Evolutionary conservation across 352 stramenopile genomes (phyloP).

Genomic region (Aphanomyces invadans): DNA sequence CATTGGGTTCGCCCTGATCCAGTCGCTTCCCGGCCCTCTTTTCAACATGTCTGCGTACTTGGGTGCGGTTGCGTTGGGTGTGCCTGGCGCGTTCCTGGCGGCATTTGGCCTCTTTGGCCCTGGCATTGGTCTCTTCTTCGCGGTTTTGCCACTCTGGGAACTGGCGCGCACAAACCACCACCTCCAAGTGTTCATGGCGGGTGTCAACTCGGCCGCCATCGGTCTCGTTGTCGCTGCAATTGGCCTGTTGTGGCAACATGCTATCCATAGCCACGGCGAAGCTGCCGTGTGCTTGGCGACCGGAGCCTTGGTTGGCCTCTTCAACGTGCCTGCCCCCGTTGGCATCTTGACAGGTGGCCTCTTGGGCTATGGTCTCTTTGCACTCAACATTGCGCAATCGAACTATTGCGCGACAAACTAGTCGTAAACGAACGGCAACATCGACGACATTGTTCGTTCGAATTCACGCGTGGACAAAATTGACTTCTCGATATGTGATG

Average conservation of each 20-base stretch:
- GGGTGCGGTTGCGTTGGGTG: slow-evolving; percentile 75
- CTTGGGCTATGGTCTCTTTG: slow-evolving; percentile 40
- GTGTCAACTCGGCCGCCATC: slow-evolving; percentile 86
- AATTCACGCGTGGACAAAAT: too few species aligned
- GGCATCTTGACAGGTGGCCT: slow-evolving; percentile 48
- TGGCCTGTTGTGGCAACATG: slow-evolving; percentile 83
- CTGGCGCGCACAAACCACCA: slow-evolving; percentile 70
- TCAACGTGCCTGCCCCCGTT: slow-evolving; percentile 54
- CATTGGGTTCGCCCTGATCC: slow-evolving; percentile 88
- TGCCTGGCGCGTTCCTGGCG: slow-evolving; percentile 83
- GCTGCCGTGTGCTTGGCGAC: slow-evolving; percentile 82
- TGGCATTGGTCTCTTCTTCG: slow-evolving; percentile 88
- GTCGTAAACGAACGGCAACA: neutral
- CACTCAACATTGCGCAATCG: slow-evolving; percentile 47
- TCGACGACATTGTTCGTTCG: too few species aligned
- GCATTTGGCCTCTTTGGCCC: slow-evolving; percentile 88
- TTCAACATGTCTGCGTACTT: slow-evolving; percentile 95
- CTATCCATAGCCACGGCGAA: slow-evolving; percentile 66
- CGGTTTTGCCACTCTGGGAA: slow-evolving; percentile 88
- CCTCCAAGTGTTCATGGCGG: slow-evolving; percentile 84
- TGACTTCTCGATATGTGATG: too few species aligned
- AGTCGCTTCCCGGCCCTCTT: slow-evolving; percentile 88
- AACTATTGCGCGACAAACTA: slow-evolving; percentile 9
- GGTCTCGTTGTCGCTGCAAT: slow-evolving; percentile 87
- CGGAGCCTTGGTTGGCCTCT: slow-evolving; percentile 71